These are phyloP conservation scores for Metschnikowia vanudenii DNA, from an alignment of 805 yeast genomes.

Conservation along the genomic window DNA sequence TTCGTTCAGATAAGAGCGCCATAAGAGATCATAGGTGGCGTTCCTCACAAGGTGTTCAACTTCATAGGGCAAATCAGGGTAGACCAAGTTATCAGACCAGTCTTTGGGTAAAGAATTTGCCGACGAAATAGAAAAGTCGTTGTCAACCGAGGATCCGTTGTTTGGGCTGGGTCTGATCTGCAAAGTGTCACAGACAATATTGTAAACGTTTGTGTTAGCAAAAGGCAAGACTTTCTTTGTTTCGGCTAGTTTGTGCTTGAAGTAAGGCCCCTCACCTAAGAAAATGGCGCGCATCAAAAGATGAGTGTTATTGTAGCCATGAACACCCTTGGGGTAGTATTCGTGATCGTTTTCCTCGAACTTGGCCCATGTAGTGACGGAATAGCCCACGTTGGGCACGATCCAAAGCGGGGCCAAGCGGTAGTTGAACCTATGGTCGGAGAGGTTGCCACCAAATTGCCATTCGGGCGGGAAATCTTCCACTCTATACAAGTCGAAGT, in stretches of 20 bases:
- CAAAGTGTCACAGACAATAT: slow-evolving; percentile 67
- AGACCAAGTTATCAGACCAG: slow-evolving; percentile 49
- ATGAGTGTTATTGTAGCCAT: slow-evolving; percentile 79
- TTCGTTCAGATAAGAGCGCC: slow-evolving; percentile 19
- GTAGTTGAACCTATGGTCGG: slow-evolving; percentile 43
- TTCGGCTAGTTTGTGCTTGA: slow-evolving; percentile 35
- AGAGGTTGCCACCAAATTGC: slow-evolving; percentile 49
- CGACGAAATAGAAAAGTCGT: slow-evolving; percentile 21
- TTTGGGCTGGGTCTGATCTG: slow-evolving; percentile 50
- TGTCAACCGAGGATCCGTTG: slow-evolving; percentile 48
- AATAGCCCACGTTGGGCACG: slow-evolving; percentile 79
- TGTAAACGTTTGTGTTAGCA: slow-evolving; percentile 69
- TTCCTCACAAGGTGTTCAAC: slow-evolving; percentile 44
- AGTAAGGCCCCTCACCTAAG: slow-evolving; percentile 78
- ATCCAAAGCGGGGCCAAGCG: slow-evolving; percentile 86
- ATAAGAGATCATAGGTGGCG: slow-evolving; percentile 53
- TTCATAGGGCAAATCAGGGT: slow-evolving; percentile 51
- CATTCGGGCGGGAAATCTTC: slow-evolving; percentile 56
- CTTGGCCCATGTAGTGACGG: slow-evolving; percentile 59
- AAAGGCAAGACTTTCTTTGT: slow-evolving; percentile 55
- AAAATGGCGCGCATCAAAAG: slow-evolving; percentile 82
- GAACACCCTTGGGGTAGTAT: slow-evolving; percentile 72
- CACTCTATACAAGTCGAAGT: slow-evolving; percentile 48
- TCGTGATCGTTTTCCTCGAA: slow-evolving; percentile 48
- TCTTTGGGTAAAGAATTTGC: slow-evolving; percentile 32